These are phyloP conservation scores for Kwoniella europaea DNA, from an alignment of 768 basidiomycete genomes.

Conservation along the genomic window DNA sequence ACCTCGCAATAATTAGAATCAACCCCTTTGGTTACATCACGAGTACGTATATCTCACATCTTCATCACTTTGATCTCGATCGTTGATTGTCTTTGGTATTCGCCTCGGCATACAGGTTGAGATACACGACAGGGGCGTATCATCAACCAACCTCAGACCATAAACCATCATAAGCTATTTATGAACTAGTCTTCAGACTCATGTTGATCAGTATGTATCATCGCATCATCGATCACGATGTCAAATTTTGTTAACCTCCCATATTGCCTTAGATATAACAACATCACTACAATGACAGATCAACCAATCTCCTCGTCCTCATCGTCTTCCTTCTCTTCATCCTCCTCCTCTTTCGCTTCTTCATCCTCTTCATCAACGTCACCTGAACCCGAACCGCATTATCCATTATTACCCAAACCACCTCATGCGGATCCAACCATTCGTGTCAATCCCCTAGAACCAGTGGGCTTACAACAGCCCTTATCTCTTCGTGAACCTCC, in stretches of 20 bases:
- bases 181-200: neutral
- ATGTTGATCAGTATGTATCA: conserved; percentile 13
- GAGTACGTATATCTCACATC: neutral
- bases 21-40: neutral
- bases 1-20: neutral
- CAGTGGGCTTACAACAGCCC: conserved; percentile 25
- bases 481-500: conserved; percentile 52
- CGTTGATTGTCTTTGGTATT: neutral
- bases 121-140: neutral
- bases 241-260: no score
- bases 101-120: neutral
- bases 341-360: conserved; percentile 17
- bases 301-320: conserved; percentile 24
- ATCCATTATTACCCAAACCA: conserved; percentile 25
- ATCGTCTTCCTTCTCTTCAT: conserved; percentile 26
- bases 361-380: conserved; percentile 32
- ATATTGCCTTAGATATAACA: neutral
- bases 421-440: conserved; percentile 24
- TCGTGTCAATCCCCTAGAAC: conserved; percentile 34
- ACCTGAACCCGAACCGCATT: conserved; percentile 17
- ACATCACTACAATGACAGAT: conserved; percentile 11
- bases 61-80: neutral
- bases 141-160: neutral
- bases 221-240: neutral
- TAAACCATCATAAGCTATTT: neutral